phyloP scores from a whole-genome alignment of 805 yeast genomes.

The Zygotorulaspora florentina region DNA sequence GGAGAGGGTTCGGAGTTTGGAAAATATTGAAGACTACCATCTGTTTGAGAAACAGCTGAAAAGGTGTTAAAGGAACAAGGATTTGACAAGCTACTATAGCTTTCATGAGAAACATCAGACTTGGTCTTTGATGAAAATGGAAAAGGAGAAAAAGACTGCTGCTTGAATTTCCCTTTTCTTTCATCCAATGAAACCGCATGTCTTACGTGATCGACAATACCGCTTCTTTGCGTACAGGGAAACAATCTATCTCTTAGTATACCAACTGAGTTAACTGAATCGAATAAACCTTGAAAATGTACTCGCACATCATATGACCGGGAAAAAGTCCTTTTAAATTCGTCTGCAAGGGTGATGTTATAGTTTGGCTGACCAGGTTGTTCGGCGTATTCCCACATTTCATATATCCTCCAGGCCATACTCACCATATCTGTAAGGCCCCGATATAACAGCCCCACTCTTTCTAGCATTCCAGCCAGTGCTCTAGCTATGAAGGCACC shows the following conservation, averaged over 20 bases:
- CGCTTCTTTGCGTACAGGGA: constrained; percentile 51
- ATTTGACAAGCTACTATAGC: neutral
- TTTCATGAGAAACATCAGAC: neutral
- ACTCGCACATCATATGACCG: constrained; percentile 41
- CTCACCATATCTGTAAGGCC: constrained; percentile 55
- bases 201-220: constrained; percentile 53
- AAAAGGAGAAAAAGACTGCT: constrained; percentile 47
- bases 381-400: constrained; percentile 55
- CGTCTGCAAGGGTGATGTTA: constrained; percentile 45
- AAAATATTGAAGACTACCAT: too few relatives aligned
- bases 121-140: constrained; percentile 35
- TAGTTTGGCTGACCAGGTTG: constrained; percentile 47
- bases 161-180: constrained; percentile 59
- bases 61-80: neutral
- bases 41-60: too few relatives aligned
- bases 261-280: constrained; percentile 66
- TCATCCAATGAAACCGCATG: constrained; percentile 69
- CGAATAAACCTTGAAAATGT: constrained; percentile 65
- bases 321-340: constrained; percentile 53
- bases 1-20: too few relatives aligned
- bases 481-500: constrained; percentile 67
- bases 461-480: constrained; percentile 59
- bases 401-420: constrained; percentile 61
- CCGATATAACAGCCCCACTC: constrained; percentile 53
- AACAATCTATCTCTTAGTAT: constrained; percentile 52